Evolutionary conservation across 1,284 basidiomycete genomes (phyloP).

Genomic region (Cryptococcus sp.): DNA sequence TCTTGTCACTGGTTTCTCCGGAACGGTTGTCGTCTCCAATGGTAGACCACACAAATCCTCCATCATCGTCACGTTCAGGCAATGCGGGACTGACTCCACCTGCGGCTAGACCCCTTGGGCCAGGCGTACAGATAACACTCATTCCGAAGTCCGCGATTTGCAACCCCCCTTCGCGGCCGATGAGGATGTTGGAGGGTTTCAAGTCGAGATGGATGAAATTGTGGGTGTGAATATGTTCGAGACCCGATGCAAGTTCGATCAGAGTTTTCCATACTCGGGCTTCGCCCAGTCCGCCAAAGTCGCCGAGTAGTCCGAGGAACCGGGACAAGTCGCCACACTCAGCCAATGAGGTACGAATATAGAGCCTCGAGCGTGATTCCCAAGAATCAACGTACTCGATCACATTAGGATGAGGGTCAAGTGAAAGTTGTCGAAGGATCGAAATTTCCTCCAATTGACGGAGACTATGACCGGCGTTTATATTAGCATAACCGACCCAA

Average conservation of each 20-base stretch:
- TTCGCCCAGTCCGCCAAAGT: constrained; percentile 79
- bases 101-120: constrained; percentile 46
- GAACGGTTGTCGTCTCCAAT: constrained; percentile 44
- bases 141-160: constrained; percentile 98
- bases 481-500: constrained; percentile 2
- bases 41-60: constrained; percentile 31
- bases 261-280: constrained; percentile 95
- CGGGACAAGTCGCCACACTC: constrained; percentile 85
- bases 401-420: constrained; percentile 67
- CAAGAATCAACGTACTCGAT: constrained; percentile 88
- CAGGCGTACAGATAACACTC: constrained; percentile 57
- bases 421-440: constrained; percentile 74
- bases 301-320: constrained; percentile 88
- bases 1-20: background rate
- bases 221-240: constrained; percentile 81
- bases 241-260: constrained; percentile 74
- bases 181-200: constrained; percentile 81
- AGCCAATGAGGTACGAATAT: constrained; percentile 89
- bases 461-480: constrained; percentile 58
- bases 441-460: constrained; percentile 93
- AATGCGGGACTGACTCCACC: constrained; percentile 34
- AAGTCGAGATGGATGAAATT: constrained; percentile 92
- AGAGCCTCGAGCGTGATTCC: constrained; percentile 87
- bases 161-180: constrained; percentile 82
- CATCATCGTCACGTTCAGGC: constrained; percentile 59